These are phyloP conservation scores for Scedosporium apiospermum DNA, from an alignment of 2,329 filamentous ascomycete species.

Conservation along the genomic window DNA sequence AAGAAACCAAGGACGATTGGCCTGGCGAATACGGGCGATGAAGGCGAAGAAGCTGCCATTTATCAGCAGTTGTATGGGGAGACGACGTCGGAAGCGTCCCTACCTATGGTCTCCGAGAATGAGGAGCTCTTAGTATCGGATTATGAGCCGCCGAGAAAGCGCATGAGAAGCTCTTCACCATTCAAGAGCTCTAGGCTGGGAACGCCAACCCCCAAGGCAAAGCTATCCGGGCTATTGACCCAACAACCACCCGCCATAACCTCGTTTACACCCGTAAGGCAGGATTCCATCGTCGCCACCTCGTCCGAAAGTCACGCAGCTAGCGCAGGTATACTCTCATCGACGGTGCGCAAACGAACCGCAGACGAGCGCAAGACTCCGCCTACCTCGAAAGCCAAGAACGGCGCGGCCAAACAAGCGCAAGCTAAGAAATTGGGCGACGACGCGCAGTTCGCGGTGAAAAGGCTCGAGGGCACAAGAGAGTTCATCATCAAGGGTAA, in stretches of 20 bases:
- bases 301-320: neutral
- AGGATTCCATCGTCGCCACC: neutral
- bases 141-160: slow-evolving; percentile 1
- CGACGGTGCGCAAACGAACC: neutral
- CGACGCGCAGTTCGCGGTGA: neutral
- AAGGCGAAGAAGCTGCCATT: slow-evolving; percentile 9
- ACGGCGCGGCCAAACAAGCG: neutral
- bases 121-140: slow-evolving; percentile 1
- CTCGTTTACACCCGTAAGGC: neutral
- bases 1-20: slow-evolving; percentile 21
- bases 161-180: slow-evolving; percentile 1
- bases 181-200: neutral
- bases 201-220: neutral
- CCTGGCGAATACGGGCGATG: slow-evolving; percentile 15
- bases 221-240: neutral
- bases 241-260: neutral
- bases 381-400: neutral
- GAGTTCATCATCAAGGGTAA: slow-evolving; percentile 9
- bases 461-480: neutral
- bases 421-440: neutral
- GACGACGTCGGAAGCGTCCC: neutral
- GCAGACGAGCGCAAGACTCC: neutral
- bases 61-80: slow-evolving; percentile 2
- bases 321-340: neutral
- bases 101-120: neutral